Evolutionary conservation across 129 eudicot species (phyloP).

Genomic region (Artemisia annua): DNA sequence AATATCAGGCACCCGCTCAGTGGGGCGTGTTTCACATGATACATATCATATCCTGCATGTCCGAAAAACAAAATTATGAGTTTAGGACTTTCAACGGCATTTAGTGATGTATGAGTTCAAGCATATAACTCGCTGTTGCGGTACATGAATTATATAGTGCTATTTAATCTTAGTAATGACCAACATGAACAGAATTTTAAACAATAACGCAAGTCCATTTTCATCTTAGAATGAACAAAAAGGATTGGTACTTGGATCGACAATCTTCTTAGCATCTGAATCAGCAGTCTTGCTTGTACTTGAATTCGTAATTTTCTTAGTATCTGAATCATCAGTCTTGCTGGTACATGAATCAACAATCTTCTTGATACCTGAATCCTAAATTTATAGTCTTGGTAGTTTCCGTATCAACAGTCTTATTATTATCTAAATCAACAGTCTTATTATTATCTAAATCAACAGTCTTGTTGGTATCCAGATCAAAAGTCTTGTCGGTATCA

Average conservation of each 20-base stretch:
- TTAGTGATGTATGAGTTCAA: not conserved
- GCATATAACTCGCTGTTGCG: not conserved
- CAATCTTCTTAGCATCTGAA: not conserved
- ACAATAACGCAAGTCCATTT: no score
- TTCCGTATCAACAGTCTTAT: no score
- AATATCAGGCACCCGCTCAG: slow-evolving; percentile 30
- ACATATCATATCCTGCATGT: slow-evolving; percentile 69
- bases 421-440: no score
- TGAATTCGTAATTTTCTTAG: not conserved
- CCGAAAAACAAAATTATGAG: slow-evolving; percentile 26
- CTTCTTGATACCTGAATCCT: no score
- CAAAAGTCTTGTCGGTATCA: no score
- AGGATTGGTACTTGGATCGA: slow-evolving; percentile 13
- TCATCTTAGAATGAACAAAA: no score
- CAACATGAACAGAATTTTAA: not conserved
- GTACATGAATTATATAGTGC: not conserved
- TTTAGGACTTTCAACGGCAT: not conserved
- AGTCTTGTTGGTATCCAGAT: no score
- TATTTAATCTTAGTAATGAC: not conserved
- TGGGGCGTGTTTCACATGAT: slow-evolving; percentile 74
- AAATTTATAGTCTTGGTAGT: no score
- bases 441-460: no score
- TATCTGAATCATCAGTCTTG: not conserved
- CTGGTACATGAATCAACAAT: not conserved
- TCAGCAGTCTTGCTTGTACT: not conserved